These are phyloP conservation scores for Wickerhamia fluorescens DNA, from an alignment of 805 yeast species.

Conservation along the genomic window DNA sequence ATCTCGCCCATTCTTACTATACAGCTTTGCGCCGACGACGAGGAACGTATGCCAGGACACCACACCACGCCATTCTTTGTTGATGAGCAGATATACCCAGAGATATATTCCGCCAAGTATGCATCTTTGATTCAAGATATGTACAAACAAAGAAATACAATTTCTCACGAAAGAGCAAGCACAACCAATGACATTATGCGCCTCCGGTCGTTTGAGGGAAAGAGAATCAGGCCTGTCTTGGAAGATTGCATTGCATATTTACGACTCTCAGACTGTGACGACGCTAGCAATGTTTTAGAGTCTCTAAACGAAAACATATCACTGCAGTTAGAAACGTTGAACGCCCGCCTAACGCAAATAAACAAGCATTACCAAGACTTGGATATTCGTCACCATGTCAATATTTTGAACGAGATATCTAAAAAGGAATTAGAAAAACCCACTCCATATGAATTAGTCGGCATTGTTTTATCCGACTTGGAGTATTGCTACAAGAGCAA, in stretches of 20 bases:
- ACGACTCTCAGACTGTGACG: conserved; percentile 7
- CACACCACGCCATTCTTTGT: conserved; percentile 13
- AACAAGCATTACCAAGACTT: conserved; percentile 9
- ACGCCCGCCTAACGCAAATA: conserved; percentile 12
- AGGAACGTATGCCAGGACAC: conserved; percentile 8
- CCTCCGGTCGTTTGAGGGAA: conserved; percentile 34
- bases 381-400: conserved; percentile 16
- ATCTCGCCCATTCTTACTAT: conserved; percentile 27
- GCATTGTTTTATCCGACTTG: conserved; percentile 24
- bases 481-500: conserved; percentile 21
- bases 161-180: conserved; percentile 11
- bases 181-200: conserved; percentile 22
- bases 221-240: conserved; percentile 22
- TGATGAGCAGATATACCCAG: conserved; percentile 29
- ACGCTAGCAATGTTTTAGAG: conserved; percentile 10
- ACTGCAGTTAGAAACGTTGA: conserved; percentile 9
- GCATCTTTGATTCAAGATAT: conserved; percentile 15
- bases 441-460: conserved; percentile 19
- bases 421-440: conserved; percentile 5
- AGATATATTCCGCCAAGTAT: conserved; percentile 21
- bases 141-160: conserved; percentile 9
- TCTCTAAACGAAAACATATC: conserved; percentile 14
- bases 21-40: conserved; percentile 22
- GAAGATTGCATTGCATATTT: conserved; percentile 15
- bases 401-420: conserved; percentile 10